These are phyloP conservation scores for Apiosordaria backusii DNA, from an alignment of 495 filamentous ascomycete species.

Conservation along the genomic window DNA sequence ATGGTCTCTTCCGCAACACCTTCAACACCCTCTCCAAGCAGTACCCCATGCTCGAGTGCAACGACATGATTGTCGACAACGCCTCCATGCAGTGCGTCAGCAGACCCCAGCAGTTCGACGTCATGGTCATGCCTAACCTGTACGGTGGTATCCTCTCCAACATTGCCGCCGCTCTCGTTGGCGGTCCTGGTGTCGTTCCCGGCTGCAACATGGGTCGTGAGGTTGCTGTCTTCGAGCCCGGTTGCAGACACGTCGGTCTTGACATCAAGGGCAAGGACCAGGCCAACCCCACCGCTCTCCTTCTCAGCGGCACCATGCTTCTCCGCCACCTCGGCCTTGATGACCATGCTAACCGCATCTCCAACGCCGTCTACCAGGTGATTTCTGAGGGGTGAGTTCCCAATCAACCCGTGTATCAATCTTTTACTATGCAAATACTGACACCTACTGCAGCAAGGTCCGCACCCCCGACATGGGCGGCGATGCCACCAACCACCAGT, in stretches of 20 bases:
- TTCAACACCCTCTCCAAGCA: conserved; percentile 90
- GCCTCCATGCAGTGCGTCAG: conserved; percentile 98
- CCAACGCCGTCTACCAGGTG: conserved; percentile 93
- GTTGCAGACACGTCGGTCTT: conserved; percentile 96
- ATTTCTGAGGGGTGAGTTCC: conserved; percentile 83
- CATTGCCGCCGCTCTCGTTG: conserved; percentile 97
- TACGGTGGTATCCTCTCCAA: conserved; percentile 99
- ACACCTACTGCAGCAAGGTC: conserved; percentile 58
- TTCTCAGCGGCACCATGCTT: conserved; percentile 94
- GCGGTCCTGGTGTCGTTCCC: conserved; percentile 93
- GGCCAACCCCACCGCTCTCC: conserved; percentile 93
- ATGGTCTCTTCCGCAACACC: conserved; percentile 96
- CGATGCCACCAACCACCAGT: conserved; percentile 81
- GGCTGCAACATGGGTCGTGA: conserved; percentile 99
- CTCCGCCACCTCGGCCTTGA: conserved; percentile 93
- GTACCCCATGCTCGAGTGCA: conserved; percentile 87
- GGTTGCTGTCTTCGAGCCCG: conserved; percentile 97
- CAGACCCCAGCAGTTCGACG: conserved; percentile 94
- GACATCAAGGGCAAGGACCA: conserved; percentile 99
- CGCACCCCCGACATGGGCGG: conserved; percentile 96
- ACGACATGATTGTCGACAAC: conserved; percentile 99
- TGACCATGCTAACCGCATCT: conserved; percentile 96
- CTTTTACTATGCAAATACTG: conserved; percentile 19
- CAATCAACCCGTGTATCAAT: too few relatives aligned
- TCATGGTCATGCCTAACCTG: conserved; percentile 99